Evolutionary conservation across 2,329 filamentous ascomycete genomes (phyloP).

Genomic region (Microascus cirrosus): DNA sequence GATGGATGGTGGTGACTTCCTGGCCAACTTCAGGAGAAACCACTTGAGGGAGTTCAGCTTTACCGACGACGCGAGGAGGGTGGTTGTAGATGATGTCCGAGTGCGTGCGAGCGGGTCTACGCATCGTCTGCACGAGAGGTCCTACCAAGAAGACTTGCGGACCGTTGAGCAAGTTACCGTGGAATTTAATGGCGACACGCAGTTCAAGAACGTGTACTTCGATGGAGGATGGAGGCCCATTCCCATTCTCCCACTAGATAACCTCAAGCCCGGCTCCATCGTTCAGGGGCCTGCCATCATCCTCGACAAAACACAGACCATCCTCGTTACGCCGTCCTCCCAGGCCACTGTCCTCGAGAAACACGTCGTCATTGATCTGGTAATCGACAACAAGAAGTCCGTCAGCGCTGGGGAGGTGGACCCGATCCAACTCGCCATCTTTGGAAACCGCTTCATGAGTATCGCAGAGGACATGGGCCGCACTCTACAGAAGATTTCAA

Average conservation of each 20-base stretch:
- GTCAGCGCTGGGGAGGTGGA: background rate
- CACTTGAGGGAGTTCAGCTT: slow-evolving; percentile 70
- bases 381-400: background rate
- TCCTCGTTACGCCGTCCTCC: slow-evolving; percentile 47
- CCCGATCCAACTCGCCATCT: slow-evolving; percentile 56
- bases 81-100: slow-evolving; percentile 29
- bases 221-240: slow-evolving; percentile 12
- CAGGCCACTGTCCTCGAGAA: slow-evolving; percentile 17
- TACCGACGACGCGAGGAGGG: slow-evolving; percentile 30
- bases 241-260: slow-evolving; percentile 12
- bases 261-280: background rate
- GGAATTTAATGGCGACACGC: slow-evolving; percentile 3
- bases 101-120: slow-evolving; percentile 19
- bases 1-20: slow-evolving; percentile 39
- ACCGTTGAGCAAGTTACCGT: background rate
- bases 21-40: slow-evolving; percentile 55
- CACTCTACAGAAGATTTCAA: slow-evolving; percentile 59
- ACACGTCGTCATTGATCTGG: background rate
- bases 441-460: slow-evolving; percentile 73
- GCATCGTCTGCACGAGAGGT: slow-evolving; percentile 12
- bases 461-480: slow-evolving; percentile 78
- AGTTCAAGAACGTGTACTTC: slow-evolving; percentile 12
- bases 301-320: slow-evolving; percentile 63
- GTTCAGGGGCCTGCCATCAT: slow-evolving; percentile 54
- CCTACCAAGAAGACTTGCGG: slow-evolving; percentile 8